Evolutionary conservation across 495 filamentous ascomycete genomes (phyloP).

Genomic region (Hypoxylon lienhwacheense): DNA sequence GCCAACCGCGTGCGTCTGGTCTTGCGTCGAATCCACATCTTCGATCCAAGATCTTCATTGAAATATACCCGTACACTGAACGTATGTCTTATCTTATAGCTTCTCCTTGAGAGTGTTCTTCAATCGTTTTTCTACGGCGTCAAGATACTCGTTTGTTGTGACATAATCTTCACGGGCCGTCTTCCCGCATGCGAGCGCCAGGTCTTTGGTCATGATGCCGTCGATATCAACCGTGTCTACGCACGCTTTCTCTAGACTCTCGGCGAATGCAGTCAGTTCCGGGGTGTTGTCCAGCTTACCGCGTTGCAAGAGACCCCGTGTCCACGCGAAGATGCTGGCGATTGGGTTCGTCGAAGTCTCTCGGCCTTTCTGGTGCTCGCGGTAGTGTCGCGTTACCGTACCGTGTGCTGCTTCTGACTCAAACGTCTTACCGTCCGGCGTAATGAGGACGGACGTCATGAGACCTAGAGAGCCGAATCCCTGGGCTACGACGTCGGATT

Average conservation of each 20-base stretch:
- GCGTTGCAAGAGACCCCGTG: constrained; percentile 88
- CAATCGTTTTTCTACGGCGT: constrained; percentile 84
- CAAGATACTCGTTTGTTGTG: constrained; percentile 84
- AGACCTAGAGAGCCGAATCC: constrained; percentile 97
- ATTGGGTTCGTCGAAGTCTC: constrained; percentile 99
- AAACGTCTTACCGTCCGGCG: constrained; percentile 91
- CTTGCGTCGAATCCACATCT: constrained; percentile 7
- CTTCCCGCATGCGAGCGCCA: constrained; percentile 88
- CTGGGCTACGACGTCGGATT: constrained; percentile 97
- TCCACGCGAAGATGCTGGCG: constrained; percentile 98
- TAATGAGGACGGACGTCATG: constrained; percentile 97
- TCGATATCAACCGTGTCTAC: constrained; percentile 90
- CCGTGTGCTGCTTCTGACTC: constrained; percentile 98
- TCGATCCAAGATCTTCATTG: constrained; percentile 11
- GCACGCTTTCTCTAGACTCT: constrained; percentile 91
- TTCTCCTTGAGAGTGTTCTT: constrained; percentile 62
- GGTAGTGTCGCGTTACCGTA: constrained; percentile 97
- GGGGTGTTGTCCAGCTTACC: constrained; percentile 88
- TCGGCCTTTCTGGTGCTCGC: constrained; percentile 94
- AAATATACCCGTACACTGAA: neutral
- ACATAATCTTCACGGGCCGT: constrained; percentile 80
- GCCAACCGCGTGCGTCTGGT: neutral
- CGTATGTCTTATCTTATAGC: constrained; percentile 42
- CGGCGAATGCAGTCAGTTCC: constrained; percentile 84
- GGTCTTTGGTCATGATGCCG: constrained; percentile 98